These are phyloP conservation scores for Coprinopsis marcescibilis DNA, from an alignment of 768 basidiomycete genomes.

Conservation along the genomic window DNA sequence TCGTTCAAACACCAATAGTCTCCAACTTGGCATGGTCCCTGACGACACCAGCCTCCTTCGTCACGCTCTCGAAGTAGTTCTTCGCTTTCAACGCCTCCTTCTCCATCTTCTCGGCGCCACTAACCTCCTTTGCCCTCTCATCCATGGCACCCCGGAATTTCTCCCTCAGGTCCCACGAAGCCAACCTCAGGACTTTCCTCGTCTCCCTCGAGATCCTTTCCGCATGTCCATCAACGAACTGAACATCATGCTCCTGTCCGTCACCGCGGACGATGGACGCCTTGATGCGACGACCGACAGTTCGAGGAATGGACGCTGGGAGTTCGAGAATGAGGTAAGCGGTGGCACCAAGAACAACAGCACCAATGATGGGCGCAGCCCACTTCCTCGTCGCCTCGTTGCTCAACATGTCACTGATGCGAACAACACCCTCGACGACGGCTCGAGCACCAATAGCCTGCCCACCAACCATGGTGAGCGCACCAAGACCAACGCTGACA, in stretches of 20 bases:
- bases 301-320: slow-evolving; percentile 82
- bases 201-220: slow-evolving; percentile 77
- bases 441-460: slow-evolving; percentile 72
- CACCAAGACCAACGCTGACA: slow-evolving; percentile 75
- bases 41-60: slow-evolving; percentile 39
- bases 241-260: slow-evolving; percentile 42
- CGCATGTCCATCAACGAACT: slow-evolving; percentile 63
- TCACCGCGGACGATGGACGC: slow-evolving; percentile 50
- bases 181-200: slow-evolving; percentile 86
- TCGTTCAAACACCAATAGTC: slow-evolving; percentile 22
- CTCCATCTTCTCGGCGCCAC: slow-evolving; percentile 69
- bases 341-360: slow-evolving; percentile 62
- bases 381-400: slow-evolving; percentile 80
- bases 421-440: slow-evolving; percentile 72
- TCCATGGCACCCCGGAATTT: slow-evolving; percentile 80
- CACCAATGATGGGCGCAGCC: slow-evolving; percentile 83
- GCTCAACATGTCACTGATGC: slow-evolving; percentile 71
- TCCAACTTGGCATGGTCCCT: slow-evolving; percentile 29
- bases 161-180: slow-evolving; percentile 85
- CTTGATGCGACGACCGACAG: slow-evolving; percentile 80
- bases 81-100: slow-evolving; percentile 64
- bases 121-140: slow-evolving; percentile 70
- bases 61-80: slow-evolving; percentile 60
- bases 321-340: slow-evolving; percentile 85
- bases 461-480: slow-evolving; percentile 84